Evolutionary conservation across 2,329 filamentous ascomycete species (phyloP).

Genomic region (Stachybotrys echinatus): DNA sequence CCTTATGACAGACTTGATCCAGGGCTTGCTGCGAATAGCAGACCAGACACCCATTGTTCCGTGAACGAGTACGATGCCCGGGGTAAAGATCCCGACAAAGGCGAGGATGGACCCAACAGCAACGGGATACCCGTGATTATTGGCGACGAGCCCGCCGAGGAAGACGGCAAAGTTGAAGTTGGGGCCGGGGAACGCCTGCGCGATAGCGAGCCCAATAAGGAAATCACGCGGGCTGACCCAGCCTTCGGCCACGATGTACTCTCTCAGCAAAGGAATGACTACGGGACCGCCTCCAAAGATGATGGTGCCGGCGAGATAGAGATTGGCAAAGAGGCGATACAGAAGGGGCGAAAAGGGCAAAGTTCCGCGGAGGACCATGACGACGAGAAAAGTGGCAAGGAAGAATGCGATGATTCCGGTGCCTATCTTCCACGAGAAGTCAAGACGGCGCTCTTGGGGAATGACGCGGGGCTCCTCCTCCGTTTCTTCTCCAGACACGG

Average conservation of each 20-base stretch:
- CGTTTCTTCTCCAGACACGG: background rate
- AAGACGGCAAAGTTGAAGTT: conserved; percentile 52
- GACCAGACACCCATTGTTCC: conserved; percentile 53
- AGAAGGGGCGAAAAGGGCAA: conserved; percentile 35
- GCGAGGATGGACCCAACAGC: conserved; percentile 44
- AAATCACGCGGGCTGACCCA: conserved; percentile 70
- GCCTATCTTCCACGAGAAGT: conserved; percentile 41
- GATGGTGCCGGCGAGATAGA: conserved; percentile 68
- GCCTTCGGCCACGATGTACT: conserved; percentile 59
- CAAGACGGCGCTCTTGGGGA: conserved; percentile 24
- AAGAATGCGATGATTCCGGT: conserved; percentile 39
- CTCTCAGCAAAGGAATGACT: conserved; percentile 57
- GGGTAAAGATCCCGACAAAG: conserved; percentile 47
- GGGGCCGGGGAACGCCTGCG: conserved; percentile 58
- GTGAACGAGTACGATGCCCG: conserved; percentile 42
- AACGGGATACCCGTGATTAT: conserved; percentile 27
- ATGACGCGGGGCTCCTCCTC: conserved; percentile 21
- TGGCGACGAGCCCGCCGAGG: conserved; percentile 45
- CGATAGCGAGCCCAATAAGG: conserved; percentile 65
- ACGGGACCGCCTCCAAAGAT: conserved; percentile 62
- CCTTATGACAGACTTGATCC: conserved; percentile 43
- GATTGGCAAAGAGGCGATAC: conserved; percentile 62
- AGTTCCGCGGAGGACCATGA: conserved; percentile 47
- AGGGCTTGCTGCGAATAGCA: conserved; percentile 35
- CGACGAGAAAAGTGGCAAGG: conserved; percentile 47